Conservation (phyloP, 2,329 filamentous ascomycete species). For the Aspergillus pseudotamarii region DNA sequence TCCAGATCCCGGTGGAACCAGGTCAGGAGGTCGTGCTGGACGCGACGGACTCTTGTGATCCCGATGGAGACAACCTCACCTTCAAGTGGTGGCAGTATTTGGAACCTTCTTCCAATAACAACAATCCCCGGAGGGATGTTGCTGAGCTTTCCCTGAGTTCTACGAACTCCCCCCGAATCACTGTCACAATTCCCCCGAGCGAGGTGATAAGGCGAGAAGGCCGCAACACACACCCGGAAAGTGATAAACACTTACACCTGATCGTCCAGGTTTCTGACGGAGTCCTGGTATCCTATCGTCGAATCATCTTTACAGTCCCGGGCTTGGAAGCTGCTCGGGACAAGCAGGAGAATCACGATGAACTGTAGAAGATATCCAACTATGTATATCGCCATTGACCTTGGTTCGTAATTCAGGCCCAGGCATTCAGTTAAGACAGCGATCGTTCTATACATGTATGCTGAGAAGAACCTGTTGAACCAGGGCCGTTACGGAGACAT, state of each 20-base stretch:
- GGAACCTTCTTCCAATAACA: background rate
- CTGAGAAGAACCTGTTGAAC: too few species aligned
- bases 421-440: background rate
- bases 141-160: background rate
- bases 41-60: background rate
- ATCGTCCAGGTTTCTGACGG: background rate
- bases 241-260: background rate
- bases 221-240: background rate
- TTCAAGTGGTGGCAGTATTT: background rate
- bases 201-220: background rate
- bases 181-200: background rate
- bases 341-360: background rate
- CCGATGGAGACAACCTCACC: background rate
- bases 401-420: rapidly evolving
- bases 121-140: background rate
- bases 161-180: background rate
- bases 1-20: background rate
- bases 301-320: background rate
- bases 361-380: background rate
- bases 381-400: background rate
- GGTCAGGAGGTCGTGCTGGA: background rate
- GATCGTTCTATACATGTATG: background rate
- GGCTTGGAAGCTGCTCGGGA: background rate
- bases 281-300: background rate
- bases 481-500: too few species aligned